Base-by-base conservation (phyloP, 1,284 basidiomycete genomes). In the Tremellales sp. region DNA sequence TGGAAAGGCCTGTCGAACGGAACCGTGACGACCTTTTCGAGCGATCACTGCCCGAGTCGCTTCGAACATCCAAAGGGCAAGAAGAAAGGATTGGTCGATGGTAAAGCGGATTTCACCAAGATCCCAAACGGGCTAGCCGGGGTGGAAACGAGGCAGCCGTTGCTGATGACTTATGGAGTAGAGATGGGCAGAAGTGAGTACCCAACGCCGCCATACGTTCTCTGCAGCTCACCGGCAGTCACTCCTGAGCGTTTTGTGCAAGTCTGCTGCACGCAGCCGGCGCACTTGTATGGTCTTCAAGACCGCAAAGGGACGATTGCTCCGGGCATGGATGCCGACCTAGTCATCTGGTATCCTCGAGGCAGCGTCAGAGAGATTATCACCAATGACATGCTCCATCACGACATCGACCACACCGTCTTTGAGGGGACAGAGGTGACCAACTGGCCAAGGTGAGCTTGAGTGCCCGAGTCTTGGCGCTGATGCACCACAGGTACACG, bases 71-170 rank as follows among this genome's bases (percentile, higher is more conserved):
- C 43, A 25, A 36, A 43, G 25, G 65, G 65, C 19, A 67, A 67
- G 52, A 53, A 62, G 49, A 50, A 56, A 27, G 31, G 52, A 31
- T 17, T 17, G 5, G 27, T 36, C 11, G 5, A 10, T 44, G 25
- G 17, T 15, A n/a, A 6, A n/a, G 17, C 11, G 17, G 15, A 61
- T 36, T 65, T 65, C 58, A 45, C 53, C 12, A 51, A 49, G 45
- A 64, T 62, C 24, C 65, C 65, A 2, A 67, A 67, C 40, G 64
- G 65, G 4, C 51, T 64, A 3, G 63, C 63, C 3, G 65, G 65
- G 2, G 56, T 67, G 17, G 61, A 62, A 40, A 64, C 65, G 2
- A 53, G 63, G 12, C 48, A 53, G 0, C 64, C 65, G 15, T 49
- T 65, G 13, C 53, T 65, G 25, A 62, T 57, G 60, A 54, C 52